Base-by-base conservation (phyloP, 148 eudicot genomes). In the Camellia japonica region DNA sequence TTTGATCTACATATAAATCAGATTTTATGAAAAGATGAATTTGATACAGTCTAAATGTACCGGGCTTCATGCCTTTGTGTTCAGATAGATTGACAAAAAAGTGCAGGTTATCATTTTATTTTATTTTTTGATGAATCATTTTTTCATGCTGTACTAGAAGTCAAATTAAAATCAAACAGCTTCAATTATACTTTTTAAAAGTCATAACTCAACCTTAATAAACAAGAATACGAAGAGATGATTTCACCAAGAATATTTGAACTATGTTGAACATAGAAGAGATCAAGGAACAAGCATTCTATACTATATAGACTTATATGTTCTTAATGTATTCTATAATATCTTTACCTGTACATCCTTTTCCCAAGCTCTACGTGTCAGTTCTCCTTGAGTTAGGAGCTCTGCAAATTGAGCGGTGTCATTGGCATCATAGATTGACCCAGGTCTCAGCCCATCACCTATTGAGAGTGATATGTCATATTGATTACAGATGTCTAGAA, bases 401-500 rank as follows among this genome's bases (percentile, higher is more conserved):
- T 96, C 99, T 0, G 99, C 99, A 81, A 96, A 96, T 85, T 96
- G 99, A 77, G 99, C 99, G 74, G 94, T 88, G 73, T 96, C 99
- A 88, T 96, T 96, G 60, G 99, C 99, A 83, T 96, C 99, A 80
- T 93, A 96, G 30, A 96, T 96, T 56, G 99, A 96, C 11, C 99
- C 99, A 49, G 99, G 99, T 80, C 99, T 88, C 78, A 96, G 91
- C 12, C 99, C 99, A 85, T 96, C 99, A 66, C 99, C 99, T 63
- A 96, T 96, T 9, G 98, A 96, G 59, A 96, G 84, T 0, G 99
- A 86, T 42, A 96, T 91, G 77, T 96, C 99, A 83, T 96, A 96
- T 52, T 96, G 98, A 81, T 96, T 96, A 78, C 99, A 96, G 76
- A 96, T 96, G 68, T 96, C 99, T 2, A 96, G 86, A 67, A 96